phyloP scores from a whole-genome alignment of 257 asterid genomes.

The Solanum etuberosum region DNA sequence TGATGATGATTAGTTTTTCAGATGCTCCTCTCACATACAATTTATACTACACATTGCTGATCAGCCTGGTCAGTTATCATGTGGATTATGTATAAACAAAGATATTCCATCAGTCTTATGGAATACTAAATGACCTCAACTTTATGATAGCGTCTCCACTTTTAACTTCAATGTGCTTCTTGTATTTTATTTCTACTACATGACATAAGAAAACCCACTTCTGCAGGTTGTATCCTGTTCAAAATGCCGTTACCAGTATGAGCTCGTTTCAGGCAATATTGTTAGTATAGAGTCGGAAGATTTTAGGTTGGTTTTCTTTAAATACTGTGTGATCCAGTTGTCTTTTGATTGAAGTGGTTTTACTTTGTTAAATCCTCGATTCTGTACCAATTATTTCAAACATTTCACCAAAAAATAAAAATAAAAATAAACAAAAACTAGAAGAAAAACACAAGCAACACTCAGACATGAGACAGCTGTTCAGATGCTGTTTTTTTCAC shows the following conservation, averaged over 20 bases:
- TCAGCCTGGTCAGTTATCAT: neutral
- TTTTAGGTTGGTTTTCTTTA: conserved; percentile 43
- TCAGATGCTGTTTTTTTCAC: neutral
- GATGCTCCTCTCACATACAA: neutral
- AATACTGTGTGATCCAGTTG: neutral
- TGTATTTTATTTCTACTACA: neutral
- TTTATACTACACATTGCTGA: neutral
- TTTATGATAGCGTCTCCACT: neutral
- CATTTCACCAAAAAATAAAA: neutral
- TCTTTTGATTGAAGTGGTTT: neutral
- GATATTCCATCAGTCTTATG: neutral
- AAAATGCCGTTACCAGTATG: conserved; percentile 86
- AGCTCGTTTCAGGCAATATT: conserved; percentile 79
- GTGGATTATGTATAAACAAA: neutral
- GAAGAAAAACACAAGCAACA: neutral
- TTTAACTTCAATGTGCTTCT: neutral
- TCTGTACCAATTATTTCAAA: neutral
- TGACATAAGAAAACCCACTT: neutral
- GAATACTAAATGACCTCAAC: neutral
- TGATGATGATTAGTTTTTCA: neutral
- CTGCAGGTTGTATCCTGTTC: conserved; percentile 84
- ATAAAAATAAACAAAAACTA: neutral
- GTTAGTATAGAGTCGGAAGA: conserved; percentile 77
- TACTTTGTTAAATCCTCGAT: neutral
- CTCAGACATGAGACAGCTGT: neutral